Evolutionary conservation across 441 rosid species (phyloP).

Genomic region (Manihot esculenta): DNA sequence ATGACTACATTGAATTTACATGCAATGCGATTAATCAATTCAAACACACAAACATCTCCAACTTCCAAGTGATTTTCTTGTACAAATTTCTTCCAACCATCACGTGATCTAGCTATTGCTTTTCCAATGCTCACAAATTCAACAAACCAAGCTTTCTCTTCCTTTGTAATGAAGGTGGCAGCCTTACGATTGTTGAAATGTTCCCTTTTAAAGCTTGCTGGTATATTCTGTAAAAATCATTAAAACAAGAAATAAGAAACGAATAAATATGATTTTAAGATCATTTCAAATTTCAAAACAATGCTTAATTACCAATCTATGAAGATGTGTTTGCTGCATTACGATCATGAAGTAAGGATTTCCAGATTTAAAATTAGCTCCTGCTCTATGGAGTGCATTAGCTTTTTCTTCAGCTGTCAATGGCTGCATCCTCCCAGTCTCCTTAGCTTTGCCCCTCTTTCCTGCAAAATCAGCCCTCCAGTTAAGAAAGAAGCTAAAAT

Average conservation of each 20-base stretch:
- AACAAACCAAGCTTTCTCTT: background rate
- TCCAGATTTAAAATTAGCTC: constrained; percentile 16
- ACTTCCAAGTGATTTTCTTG: constrained; percentile 20
- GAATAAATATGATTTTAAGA: background rate
- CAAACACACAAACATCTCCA: constrained; percentile 32
- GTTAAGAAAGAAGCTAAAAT: background rate
- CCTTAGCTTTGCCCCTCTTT: background rate
- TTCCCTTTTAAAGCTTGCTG: constrained; percentile 2
- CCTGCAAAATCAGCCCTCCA: background rate
- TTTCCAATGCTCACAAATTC: background rate
- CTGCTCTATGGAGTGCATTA: constrained; percentile 17
- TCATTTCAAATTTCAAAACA: too few relatives aligned
- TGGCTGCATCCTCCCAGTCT: background rate
- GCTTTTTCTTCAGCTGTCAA: constrained; percentile 9
- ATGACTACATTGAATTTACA: constrained; percentile 5
- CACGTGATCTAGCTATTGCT: background rate
- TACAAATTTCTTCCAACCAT: constrained; percentile 23
- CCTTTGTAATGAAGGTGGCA: background rate
- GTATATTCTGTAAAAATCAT: constrained; percentile 1
- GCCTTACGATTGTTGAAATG: constrained; percentile 7
- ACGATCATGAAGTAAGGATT: constrained; percentile 24
- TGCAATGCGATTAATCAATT: constrained; percentile 14
- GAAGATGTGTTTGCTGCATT: constrained; percentile 28
- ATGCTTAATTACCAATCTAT: constrained; percentile 25
- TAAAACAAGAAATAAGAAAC: background rate